A percentile compares a stretch with the other conserved stretches of the same genome.
phyloP scores from a whole-genome alignment of 176 grass and related monocot genomes.

The Guadua angustifolia region DNA sequence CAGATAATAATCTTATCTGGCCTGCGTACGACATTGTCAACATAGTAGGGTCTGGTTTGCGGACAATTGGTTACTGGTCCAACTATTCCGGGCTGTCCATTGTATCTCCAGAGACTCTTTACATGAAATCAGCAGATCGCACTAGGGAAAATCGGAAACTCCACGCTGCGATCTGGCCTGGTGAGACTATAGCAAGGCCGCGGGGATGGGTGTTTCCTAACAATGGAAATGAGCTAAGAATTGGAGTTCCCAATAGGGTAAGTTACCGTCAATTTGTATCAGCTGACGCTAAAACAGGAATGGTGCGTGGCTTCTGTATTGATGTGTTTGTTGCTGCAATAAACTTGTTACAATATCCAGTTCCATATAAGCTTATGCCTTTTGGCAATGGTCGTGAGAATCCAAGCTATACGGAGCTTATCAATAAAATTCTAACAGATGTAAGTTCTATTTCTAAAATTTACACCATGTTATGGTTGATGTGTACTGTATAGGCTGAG shows the following conservation, averaged over 20 bases:
- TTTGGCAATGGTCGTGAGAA: slow-evolving; percentile 69
- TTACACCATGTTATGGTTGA: background rate
- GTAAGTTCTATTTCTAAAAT: slow-evolving; percentile 61
- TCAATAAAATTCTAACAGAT: slow-evolving; percentile 54
- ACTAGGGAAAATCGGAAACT: slow-evolving; percentile 52
- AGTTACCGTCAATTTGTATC: slow-evolving; percentile 74
- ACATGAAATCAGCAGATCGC: slow-evolving; percentile 58
- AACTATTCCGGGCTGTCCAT: slow-evolving; percentile 84
- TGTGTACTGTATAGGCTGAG: background rate
- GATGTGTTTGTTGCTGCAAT: slow-evolving; percentile 90
- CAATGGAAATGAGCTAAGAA: slow-evolving; percentile 74
- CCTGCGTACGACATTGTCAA: slow-evolving; percentile 89
- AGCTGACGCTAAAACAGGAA: slow-evolving; percentile 37
- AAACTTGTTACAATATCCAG: slow-evolving; percentile 74
- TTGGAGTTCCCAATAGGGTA: slow-evolving; percentile 75
- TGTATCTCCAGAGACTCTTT: slow-evolving; percentile 67
- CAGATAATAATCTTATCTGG: slow-evolving; percentile 61
- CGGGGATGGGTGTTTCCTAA: slow-evolving; percentile 88
- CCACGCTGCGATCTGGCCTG: slow-evolving; percentile 68
- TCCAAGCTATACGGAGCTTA: slow-evolving; percentile 63
- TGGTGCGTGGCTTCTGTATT: slow-evolving; percentile 68
- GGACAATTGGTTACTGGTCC: slow-evolving; percentile 82
- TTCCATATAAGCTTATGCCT: slow-evolving; percentile 64
- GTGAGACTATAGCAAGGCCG: slow-evolving; percentile 58
- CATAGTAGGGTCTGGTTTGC: slow-evolving; percentile 68